Evolutionary conservation across 139 green algal species (phyloP), one percentile per base, ranked within the genome.

Genomic region (Haematococcus sp.): DNA sequence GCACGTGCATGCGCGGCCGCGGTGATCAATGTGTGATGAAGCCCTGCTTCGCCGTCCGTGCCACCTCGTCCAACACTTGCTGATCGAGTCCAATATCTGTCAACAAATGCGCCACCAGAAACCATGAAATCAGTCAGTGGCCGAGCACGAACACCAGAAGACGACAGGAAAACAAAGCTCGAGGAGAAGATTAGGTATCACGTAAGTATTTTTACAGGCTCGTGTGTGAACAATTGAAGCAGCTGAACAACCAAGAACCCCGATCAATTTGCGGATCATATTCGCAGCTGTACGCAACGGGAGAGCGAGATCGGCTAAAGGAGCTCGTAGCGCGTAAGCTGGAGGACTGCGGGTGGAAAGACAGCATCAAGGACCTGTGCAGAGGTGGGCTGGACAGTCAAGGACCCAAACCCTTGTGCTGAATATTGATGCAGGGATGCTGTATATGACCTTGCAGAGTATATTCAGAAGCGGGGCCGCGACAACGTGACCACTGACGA

Each of bases 291-390:
- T 75, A 73, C 15, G 70, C 63, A 17, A 82, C 70, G 15, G 84
- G 84, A 0, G 83, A 87, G 64, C 73, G 78, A 0, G 84, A 89
- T 3, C 60, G 77, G 0, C 70, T 91, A 23, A 91, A 91, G 71
- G 30, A 80, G 31, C 68, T 90, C 59, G 70, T 91, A 23, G 28
- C 78, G 20, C 69, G 83, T 0, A 77, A 81, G 51, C 79, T 92
- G 11, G 76, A 80, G 49, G 81, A 84, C 49, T 90, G 83, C n/a
- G 87, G 87, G 43, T 92, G 87, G 87, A 76, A 75, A 11, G 84
- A 92, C 66, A 82, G 90, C 23, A 52, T 92, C 46, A 85, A 84
- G 74, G 73, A 81, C 52, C 76, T 72, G 44, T 88, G 79, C 54
- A 22, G 65, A 23, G 83, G 83, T 88, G 51, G 30, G 75, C n/a